Conservation (phyloP, 2,329 filamentous ascomycete species). For the Colletotrichum spinosum region DNA sequence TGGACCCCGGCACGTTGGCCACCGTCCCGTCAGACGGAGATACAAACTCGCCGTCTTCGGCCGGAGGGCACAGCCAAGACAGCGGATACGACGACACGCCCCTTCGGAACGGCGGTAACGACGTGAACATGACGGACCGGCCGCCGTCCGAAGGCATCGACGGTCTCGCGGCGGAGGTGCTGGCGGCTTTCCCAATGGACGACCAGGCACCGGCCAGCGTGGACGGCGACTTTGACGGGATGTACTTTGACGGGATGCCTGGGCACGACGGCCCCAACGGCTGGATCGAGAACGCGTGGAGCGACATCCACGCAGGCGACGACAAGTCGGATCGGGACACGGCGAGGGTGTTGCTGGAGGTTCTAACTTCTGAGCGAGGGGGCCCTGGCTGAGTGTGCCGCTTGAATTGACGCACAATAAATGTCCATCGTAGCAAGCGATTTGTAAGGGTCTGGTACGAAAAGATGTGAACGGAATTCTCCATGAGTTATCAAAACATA, state of each 20-base stretch:
- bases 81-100: constrained; percentile 30
- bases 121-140: constrained; percentile 35
- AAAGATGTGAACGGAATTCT: no score
- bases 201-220: constrained; percentile 40
- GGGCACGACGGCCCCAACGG: constrained; percentile 44
- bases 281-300: constrained; percentile 54
- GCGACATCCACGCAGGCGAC: constrained; percentile 41
- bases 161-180: constrained; percentile 45
- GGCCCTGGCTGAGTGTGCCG: constrained; percentile 39
- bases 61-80: constrained; percentile 18
- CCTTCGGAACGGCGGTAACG: constrained; percentile 18
- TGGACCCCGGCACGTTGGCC: constrained; percentile 29
- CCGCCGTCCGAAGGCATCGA: constrained; percentile 45
- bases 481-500: no score
- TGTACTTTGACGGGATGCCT: constrained; percentile 45
- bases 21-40: constrained; percentile 40
- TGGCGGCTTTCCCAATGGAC: constrained; percentile 47
- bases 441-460: no score
- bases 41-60: constrained; percentile 33
- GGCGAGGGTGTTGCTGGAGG: constrained; percentile 52
- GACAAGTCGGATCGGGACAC: constrained; percentile 51
- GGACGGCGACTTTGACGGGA: constrained; percentile 41
- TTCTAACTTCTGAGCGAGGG: constrained; percentile 49
- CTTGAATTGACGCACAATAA: neutral
- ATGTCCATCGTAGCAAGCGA: no score